Percentiles rank a stretch among this genome's conserved stretches.
Evolutionary conservation across 257 asterid genomes (phyloP).

Genomic region (Solanum sparsipilum): DNA sequence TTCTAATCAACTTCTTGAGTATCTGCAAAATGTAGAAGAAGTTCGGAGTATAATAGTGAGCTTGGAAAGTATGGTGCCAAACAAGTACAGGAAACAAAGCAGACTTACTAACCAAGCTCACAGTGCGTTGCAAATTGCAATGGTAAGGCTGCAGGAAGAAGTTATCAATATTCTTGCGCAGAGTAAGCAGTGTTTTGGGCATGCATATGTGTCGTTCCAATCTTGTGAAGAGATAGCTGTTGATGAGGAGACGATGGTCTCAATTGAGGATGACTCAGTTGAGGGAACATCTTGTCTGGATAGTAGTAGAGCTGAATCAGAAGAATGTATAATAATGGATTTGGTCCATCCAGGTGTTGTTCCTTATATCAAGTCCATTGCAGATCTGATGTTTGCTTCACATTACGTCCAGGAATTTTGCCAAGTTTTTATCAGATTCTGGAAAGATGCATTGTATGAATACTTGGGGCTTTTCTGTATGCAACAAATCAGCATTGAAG

Average conservation of each 20-base stretch:
- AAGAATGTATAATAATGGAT: conserved; percentile 29
- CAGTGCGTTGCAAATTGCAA: conserved; percentile 30
- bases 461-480: conserved; percentile 22
- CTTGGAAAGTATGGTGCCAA: conserved; percentile 12
- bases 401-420: conserved; percentile 38
- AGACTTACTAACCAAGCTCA: conserved; percentile 31
- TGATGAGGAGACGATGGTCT: conserved; percentile 29
- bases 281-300: conserved; percentile 19
- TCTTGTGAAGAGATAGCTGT: conserved; percentile 9
- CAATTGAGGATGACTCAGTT: conserved; percentile 35
- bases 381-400: conserved; percentile 36
- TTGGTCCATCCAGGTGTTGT: conserved; percentile 44
- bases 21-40: conserved; percentile 37
- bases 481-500: conserved; percentile 42
- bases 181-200: conserved; percentile 31
- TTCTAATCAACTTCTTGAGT: conserved; percentile 10
- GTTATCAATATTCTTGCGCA: conserved; percentile 31
- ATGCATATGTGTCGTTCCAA: conserved; percentile 1
- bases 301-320: conserved; percentile 28
- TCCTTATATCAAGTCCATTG: conserved; percentile 42
- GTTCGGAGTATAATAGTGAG: conserved; percentile 14
- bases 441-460: conserved; percentile 36
- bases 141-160: conserved; percentile 49
- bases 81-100: conserved; percentile 3
- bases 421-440: conserved; percentile 31